phyloP scores from a whole-genome alignment of 176 grass and related monocot species.

The Triticum timopheevii region DNA sequence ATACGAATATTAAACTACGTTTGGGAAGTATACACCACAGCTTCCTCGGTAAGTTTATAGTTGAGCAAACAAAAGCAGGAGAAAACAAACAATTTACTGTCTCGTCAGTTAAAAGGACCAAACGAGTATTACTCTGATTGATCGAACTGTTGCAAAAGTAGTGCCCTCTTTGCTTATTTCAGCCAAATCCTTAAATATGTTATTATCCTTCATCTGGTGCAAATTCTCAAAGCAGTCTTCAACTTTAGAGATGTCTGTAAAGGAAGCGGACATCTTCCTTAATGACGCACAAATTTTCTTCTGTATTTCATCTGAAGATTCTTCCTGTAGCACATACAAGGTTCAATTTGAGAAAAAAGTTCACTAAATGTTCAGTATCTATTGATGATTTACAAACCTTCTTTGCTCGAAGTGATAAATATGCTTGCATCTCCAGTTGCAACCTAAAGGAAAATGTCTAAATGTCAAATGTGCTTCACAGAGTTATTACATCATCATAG shows the following conservation, averaged over 20 bases:
- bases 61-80: constrained; percentile 11
- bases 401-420: constrained; percentile 69
- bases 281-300: constrained; percentile 59
- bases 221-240: constrained; percentile 79
- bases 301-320: constrained; percentile 57
- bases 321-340: constrained; percentile 49
- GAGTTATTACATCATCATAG: neutral
- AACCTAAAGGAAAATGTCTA: constrained; percentile 54
- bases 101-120: neutral
- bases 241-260: constrained; percentile 66
- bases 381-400: constrained; percentile 56
- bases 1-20: constrained; percentile 7
- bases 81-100: constrained; percentile 18
- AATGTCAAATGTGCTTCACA: neutral
- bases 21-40: constrained; percentile 11
- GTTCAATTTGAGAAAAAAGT: constrained; percentile 25
- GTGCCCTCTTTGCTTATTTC: constrained; percentile 57
- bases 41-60: constrained; percentile 21
- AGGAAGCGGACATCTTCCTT: constrained; percentile 70
- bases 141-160: constrained; percentile 46
- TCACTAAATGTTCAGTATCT: constrained; percentile 2
- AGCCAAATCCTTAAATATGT: constrained; percentile 83
- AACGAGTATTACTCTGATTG: constrained; percentile 59
- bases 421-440: constrained; percentile 79
- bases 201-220: constrained; percentile 88